phyloP scores from a whole-genome alignment of 352 stramenopile species.

The Phytopythium litorale region DNA sequence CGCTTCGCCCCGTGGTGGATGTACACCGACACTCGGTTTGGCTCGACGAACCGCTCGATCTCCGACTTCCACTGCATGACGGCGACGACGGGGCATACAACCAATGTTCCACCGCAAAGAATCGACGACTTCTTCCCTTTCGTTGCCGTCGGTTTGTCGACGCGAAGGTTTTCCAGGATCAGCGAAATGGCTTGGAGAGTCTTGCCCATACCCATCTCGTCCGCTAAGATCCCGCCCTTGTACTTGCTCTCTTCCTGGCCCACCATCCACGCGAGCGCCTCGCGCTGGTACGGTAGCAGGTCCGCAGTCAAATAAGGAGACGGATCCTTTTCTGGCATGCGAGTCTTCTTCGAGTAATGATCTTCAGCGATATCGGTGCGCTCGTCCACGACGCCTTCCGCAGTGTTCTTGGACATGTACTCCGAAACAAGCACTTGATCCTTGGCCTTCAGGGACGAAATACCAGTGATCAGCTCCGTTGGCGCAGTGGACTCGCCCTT shows the following conservation, averaged over 20 bases:
- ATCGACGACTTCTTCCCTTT: slow-evolving; percentile 15
- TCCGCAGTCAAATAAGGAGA: slow-evolving; percentile 76
- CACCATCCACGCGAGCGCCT: slow-evolving; percentile 95
- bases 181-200: slow-evolving; percentile 97
- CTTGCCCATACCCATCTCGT: slow-evolving; percentile 99
- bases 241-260: slow-evolving; percentile 90
- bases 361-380: slow-evolving; percentile 59
- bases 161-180: slow-evolving; percentile 79
- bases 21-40: slow-evolving; percentile 90
- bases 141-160: neutral
- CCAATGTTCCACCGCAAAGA: slow-evolving; percentile 87
- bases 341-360: slow-evolving; percentile 66
- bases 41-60: slow-evolving; percentile 92
- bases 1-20: slow-evolving; percentile 96
- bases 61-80: slow-evolving; percentile 93
- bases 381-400: slow-evolving; percentile 57
- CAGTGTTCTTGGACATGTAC: slow-evolving; percentile 61
- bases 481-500: slow-evolving; percentile 7
- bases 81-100: slow-evolving; percentile 97
- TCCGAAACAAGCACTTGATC: slow-evolving; percentile 46
- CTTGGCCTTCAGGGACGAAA: slow-evolving; percentile 26
- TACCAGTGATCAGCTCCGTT: slow-evolving; percentile 41
- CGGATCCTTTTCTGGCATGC: slow-evolving; percentile 65
- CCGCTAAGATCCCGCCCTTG: slow-evolving; percentile 94
- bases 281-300: slow-evolving; percentile 98